Evolutionary conservation across 192 early-diverging fungal species (phyloP), one percentile per base, ranked within the genome.

Genomic region (Backusella circina): DNA sequence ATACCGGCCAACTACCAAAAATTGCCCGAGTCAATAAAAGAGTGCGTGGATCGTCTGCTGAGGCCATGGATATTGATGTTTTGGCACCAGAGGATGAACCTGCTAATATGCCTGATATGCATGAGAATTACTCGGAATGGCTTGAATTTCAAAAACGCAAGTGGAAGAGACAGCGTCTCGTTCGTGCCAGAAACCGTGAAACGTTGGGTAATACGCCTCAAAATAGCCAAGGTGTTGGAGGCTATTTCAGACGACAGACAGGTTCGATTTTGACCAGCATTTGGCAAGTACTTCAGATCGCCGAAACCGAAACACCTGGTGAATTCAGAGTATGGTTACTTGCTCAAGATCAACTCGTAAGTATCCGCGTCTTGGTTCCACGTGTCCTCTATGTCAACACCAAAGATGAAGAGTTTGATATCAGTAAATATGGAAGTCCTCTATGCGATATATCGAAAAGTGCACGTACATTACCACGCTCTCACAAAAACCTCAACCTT

Each of bases 281-380:
- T 2, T 97, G 96, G 96, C 90, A 97, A 72, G 86, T 99, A 13
- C 64, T 99, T 23, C 95, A 97, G 73, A 91, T 97, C 74, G 86
- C 85, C 3, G 92, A 91, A 50, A 95, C 94, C 6, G 94, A 97
- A 41, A 88, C 76, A 2, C 92, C 91, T 5, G 98, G 98, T 23
- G 93, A 95, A 80, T 96, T 96, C 67, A 84, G 84, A n/a, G 86
- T 96, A 13, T 99, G 96, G 96, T 88, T 93, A 13, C 71, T 94
- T 30, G 86, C 93, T 8, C 86, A 92, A 70, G 87, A 86, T 33
- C 83, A 87, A 30, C 74, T 98, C 68, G 90, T 95, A 74, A 75
- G 85, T 2, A 87, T 97, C 36, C 87, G 88, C 4, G 72, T 99
- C 0, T 81, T 88, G 0, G 91, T 98, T 9, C 95, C 95, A 9